phyloP scores from a whole-genome alignment of 2,329 filamentous ascomycete species.

The Berkeleyomyces rouxiae region DNA sequence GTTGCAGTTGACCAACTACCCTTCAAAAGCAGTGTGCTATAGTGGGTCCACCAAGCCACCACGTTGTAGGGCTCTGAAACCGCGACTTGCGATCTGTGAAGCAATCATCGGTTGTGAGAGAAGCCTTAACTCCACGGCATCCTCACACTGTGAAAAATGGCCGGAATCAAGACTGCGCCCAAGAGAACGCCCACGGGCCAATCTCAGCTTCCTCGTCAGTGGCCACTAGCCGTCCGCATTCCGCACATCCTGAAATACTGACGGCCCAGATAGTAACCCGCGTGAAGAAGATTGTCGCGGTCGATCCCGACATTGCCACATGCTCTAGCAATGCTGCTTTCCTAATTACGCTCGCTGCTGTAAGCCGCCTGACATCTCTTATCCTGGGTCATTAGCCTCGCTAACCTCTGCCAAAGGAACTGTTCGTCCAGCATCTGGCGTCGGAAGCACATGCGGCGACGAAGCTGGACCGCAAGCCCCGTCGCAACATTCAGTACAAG shows the following conservation, averaged over 20 bases:
- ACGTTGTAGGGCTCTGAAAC: background rate
- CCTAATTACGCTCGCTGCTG: conserved; percentile 78
- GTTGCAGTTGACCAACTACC: no score
- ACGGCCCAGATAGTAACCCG: conserved; percentile 50
- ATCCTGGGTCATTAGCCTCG: conserved; percentile 4
- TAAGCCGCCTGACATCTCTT: conserved; percentile 23
- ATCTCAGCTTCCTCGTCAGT: conserved; percentile 66
- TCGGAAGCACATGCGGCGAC: conserved; percentile 74
- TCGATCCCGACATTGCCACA: conserved; percentile 69
- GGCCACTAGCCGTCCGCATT: background rate
- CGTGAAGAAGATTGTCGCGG: conserved; percentile 86
- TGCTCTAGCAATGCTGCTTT: conserved; percentile 93
- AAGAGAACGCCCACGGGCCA: conserved; percentile 66
- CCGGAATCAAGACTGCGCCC: background rate
- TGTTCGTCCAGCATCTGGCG: conserved; percentile 88
- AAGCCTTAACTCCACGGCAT: background rate
- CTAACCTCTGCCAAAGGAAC: conserved; percentile 42
- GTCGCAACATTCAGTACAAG: conserved; percentile 88
- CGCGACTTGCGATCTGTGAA: background rate
- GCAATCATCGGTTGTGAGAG: background rate
- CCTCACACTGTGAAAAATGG: background rate
- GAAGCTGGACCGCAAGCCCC: conserved; percentile 78
- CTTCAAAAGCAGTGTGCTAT: background rate
- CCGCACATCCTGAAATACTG: conserved; percentile 1
- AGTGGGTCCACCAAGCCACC: background rate